Conservation (phyloP, 441 rosid genomes). For the Erodium texanum region DNA sequence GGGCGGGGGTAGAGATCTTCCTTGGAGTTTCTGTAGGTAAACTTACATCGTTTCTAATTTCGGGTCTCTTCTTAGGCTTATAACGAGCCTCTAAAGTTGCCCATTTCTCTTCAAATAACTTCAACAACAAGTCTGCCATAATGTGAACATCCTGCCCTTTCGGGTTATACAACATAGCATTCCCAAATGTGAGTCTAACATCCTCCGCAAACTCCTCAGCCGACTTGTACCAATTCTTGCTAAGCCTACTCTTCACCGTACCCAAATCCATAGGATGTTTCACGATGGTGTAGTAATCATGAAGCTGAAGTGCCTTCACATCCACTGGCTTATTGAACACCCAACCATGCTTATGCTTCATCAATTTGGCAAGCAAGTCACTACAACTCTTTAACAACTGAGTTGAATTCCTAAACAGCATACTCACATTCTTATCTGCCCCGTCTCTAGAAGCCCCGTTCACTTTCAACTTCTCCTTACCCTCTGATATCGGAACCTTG, state of each 20-base stretch:
- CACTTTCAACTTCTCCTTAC: too few relatives aligned
- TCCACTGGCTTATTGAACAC: constrained; percentile 92
- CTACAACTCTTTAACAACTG: constrained; percentile 44
- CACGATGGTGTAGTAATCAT: constrained; percentile 71
- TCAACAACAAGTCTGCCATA: constrained; percentile 68
- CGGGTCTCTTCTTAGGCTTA: constrained; percentile 53
- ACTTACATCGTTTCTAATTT: constrained; percentile 40
- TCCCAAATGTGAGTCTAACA: constrained; percentile 90
- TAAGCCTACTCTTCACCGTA: constrained; percentile 59
- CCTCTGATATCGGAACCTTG: constrained; percentile 50
- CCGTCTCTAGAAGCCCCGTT: too few relatives aligned
- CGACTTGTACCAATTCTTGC: constrained; percentile 75
- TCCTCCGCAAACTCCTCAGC: constrained; percentile 95
- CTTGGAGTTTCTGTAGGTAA: constrained; percentile 52
- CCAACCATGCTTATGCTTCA: constrained; percentile 98
- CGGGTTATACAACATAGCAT: constrained; percentile 94
- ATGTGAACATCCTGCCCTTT: constrained; percentile 88
- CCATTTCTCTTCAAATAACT: constrained; percentile 85
- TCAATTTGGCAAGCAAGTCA: constrained; percentile 69
- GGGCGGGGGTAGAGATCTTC: constrained; percentile 37
- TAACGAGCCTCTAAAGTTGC: constrained; percentile 60
- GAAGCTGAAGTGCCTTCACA: constrained; percentile 65
- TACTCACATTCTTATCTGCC: not conserved
- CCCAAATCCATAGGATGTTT: constrained; percentile 97
- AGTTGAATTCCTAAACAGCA: constrained; percentile 18